Conservation (phyloP, 768 basidiomycete species). For the Coprinellus aureogranulatus region DNA sequence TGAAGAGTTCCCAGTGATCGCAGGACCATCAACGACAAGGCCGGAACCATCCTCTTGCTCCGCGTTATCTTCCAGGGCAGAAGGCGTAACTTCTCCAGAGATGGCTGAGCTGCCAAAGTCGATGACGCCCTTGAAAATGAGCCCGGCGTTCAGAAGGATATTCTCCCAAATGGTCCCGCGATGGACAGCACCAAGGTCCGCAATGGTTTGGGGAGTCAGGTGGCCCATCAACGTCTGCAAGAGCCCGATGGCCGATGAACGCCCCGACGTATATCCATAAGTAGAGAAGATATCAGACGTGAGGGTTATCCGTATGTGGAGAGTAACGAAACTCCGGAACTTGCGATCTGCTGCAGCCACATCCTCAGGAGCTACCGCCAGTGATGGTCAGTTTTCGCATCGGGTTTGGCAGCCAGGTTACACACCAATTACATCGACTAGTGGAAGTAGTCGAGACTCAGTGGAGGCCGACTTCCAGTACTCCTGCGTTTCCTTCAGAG, state of each 20-base stretch:
- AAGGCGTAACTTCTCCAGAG: background rate
- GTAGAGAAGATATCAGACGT: slow-evolving; percentile 87
- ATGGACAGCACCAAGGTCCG: slow-evolving; percentile 76
- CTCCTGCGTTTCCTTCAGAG: slow-evolving; percentile 63
- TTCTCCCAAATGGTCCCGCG: slow-evolving; percentile 86
- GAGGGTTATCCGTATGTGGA: slow-evolving; percentile 78
- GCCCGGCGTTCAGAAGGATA: slow-evolving; percentile 64
- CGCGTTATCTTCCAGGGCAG: background rate
- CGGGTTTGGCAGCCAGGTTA: background rate
- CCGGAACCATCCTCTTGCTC: slow-evolving; percentile 17
- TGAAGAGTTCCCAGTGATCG: slow-evolving; percentile 29
- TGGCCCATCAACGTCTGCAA: slow-evolving; percentile 72
- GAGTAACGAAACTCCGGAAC: slow-evolving; percentile 71
- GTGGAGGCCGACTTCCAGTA: slow-evolving; percentile 63
- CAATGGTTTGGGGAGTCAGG: slow-evolving; percentile 60
- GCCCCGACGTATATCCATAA: slow-evolving; percentile 76
- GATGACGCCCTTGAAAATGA: slow-evolving; percentile 50
- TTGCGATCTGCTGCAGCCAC: slow-evolving; percentile 51
- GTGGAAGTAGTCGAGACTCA: slow-evolving; percentile 60
- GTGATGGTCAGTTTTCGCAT: background rate
- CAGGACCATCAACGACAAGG: slow-evolving; percentile 16
- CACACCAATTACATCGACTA: slow-evolving; percentile 57
- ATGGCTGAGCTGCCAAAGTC: background rate
- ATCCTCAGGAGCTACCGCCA: slow-evolving; percentile 36
- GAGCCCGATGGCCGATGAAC: slow-evolving; percentile 63